Evolutionary conservation across 345 rosid genomes (phyloP).

Genomic region (Clarkia xantiana): DNA sequence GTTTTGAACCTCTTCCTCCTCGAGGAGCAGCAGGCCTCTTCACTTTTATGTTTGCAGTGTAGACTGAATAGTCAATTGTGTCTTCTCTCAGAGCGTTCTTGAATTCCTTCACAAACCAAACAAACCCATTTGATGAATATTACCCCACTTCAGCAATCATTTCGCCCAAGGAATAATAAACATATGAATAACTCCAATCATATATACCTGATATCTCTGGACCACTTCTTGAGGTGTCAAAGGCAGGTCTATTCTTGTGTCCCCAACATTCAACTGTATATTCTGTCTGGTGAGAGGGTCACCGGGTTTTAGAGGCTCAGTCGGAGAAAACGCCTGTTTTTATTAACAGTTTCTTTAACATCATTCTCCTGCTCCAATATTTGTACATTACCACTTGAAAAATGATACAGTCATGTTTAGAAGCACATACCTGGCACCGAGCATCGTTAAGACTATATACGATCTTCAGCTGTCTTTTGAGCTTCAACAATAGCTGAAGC

Average conservation of each 20-base stretch:
- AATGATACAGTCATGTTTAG: background rate
- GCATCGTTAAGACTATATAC: slow-evolving; percentile 75
- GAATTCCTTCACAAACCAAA: slow-evolving; percentile 42
- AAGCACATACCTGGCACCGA: slow-evolving; percentile 70
- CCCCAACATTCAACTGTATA: slow-evolving; percentile 51
- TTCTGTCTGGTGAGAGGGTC: slow-evolving; percentile 66
- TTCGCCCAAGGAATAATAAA: too few relatives aligned
- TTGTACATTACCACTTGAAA: background rate
- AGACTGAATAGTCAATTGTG: slow-evolving; percentile 57
- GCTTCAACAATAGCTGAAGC: slow-evolving; percentile 82
- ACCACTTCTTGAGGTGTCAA: slow-evolving; percentile 52
- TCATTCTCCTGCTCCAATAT: background rate
- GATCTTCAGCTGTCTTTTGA: slow-evolving; percentile 82
- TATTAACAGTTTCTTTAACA: background rate
- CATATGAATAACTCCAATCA: background rate
- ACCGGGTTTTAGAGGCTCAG: slow-evolving; percentile 60
- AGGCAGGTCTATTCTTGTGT: slow-evolving; percentile 35
- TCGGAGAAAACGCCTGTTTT: slow-evolving; percentile 78
- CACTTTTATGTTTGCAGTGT: slow-evolving; percentile 72
- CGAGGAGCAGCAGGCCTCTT: slow-evolving; percentile 41
- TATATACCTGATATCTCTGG: slow-evolving; percentile 66
- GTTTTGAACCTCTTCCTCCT: slow-evolving; percentile 24
- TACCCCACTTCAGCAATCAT: background rate
- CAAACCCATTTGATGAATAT: background rate
- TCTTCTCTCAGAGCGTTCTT: slow-evolving; percentile 84